Evolutionary conservation across 768 basidiomycete species (phyloP).

Genomic region (Cubamyces lactineus): DNA sequence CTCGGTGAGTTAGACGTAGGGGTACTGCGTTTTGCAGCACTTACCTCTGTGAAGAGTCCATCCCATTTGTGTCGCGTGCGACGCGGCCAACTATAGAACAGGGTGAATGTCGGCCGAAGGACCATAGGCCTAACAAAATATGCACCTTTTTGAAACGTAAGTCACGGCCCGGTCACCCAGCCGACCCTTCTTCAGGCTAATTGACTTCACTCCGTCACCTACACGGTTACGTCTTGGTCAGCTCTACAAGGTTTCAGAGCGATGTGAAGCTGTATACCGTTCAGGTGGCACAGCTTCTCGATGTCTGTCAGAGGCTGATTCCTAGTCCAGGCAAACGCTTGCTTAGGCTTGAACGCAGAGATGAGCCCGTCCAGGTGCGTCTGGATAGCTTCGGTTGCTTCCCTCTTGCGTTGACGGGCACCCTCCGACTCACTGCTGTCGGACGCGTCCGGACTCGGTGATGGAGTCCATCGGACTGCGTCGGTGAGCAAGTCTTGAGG

Average conservation of each 20-base stretch:
- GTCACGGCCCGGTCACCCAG: conserved; percentile 10
- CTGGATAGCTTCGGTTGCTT: neutral
- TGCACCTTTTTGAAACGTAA: conserved; percentile 25
- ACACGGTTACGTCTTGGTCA: no score
- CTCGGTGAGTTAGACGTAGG: neutral
- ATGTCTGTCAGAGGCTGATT: neutral
- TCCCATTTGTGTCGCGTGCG: conserved; percentile 30
- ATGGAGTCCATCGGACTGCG: neutral
- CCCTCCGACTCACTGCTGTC: neutral
- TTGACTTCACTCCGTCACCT: neutral
- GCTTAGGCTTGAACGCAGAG: neutral
- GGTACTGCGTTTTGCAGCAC: conserved; percentile 3
- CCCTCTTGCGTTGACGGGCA: neutral
- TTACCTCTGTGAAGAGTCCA: conserved; percentile 46
- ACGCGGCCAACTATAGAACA: conserved; percentile 20
- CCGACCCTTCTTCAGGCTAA: conserved; percentile 13
- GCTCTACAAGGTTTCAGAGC: neutral
- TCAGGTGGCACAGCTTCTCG: neutral
- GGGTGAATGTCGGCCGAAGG: neutral
- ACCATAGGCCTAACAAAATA: neutral
- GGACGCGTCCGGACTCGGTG: neutral
- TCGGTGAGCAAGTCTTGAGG: neutral
- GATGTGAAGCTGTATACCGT: neutral
- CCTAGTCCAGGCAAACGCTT: neutral
- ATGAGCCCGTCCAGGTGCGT: neutral